Evolutionary conservation across 228 moss, liverwort and hornwort species (phyloP).

Genomic region (Sphagnum magellanicum): DNA sequence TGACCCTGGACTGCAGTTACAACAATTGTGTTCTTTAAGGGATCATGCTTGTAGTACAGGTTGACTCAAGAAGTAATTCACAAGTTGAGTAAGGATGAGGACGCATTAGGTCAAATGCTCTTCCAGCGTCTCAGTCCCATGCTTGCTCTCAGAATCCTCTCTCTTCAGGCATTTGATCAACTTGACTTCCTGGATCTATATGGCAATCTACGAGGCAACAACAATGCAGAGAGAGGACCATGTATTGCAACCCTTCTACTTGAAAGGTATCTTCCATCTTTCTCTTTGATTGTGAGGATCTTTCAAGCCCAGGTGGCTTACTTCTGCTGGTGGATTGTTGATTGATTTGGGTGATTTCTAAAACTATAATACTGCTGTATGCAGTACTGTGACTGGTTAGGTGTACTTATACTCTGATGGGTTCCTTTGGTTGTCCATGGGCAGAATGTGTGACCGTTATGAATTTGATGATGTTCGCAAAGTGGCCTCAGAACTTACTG

Average conservation of each 20-base stretch:
- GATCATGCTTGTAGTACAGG: conserved; percentile 15
- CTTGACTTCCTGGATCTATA: conserved; percentile 49
- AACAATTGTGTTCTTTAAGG: too few relatives aligned
- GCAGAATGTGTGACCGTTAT: conserved; percentile 61
- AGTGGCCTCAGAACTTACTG: conserved; percentile 84
- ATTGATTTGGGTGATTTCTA: too few relatives aligned
- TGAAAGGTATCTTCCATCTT: conserved; percentile 26
- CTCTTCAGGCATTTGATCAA: conserved; percentile 57
- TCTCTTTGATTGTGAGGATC: too few relatives aligned
- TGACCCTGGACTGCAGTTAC: too few relatives aligned
- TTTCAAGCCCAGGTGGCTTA: too few relatives aligned
- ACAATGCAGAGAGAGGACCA: conserved; percentile 13
- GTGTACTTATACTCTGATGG: too few relatives aligned
- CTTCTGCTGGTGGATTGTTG: too few relatives aligned
- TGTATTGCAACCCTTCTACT: conserved; percentile 34
- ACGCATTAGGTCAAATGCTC: conserved; percentile 38
- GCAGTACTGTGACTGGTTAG: too few relatives aligned
- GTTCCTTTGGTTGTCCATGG: too few relatives aligned
- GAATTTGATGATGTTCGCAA: conserved; percentile 99
- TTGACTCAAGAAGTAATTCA: conserved; percentile 40
- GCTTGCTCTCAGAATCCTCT: conserved; percentile 83
- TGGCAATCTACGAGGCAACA: conserved; percentile 19
- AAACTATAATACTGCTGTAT: too few relatives aligned
- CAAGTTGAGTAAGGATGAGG: conserved; percentile 30
- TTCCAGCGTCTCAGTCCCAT: conserved; percentile 92